Conservation (phyloP, 2,329 filamentous ascomycete species). For the Fusarium musae region DNA sequence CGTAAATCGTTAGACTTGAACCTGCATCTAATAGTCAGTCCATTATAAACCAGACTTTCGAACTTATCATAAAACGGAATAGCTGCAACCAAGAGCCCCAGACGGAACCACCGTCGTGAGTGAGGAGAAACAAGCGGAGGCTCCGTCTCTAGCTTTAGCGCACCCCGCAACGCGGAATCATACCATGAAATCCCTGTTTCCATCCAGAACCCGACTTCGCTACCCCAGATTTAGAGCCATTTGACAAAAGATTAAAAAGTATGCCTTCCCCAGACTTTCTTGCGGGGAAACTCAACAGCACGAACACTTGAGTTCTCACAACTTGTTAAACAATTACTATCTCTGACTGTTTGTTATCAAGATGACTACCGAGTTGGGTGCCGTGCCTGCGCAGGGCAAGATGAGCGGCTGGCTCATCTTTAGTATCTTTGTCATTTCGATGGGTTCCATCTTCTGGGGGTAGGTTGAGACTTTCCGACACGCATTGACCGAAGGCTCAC, state of each 20-base stretch:
- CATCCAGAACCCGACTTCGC: background rate
- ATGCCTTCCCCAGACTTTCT: conserved; percentile 17
- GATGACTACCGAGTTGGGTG: conserved; percentile 14
- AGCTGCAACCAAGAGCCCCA: background rate
- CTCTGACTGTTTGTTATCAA: background rate
- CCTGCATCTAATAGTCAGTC: conserved; percentile 3
- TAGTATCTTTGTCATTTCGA: conserved; percentile 15
- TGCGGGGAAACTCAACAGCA: background rate
- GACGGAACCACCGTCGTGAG: conserved; percentile 8
- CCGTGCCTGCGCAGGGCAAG: conserved; percentile 3
- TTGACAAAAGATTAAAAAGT: conserved; percentile 12
- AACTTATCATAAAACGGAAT: background rate
- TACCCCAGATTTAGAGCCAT: conserved; percentile 14
- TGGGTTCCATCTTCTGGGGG: conserved; percentile 26
- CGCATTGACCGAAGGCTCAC: background rate
- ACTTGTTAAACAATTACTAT: background rate
- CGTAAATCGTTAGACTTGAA: background rate
- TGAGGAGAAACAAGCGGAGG: conserved; percentile 3
- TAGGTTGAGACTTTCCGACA: rapidly evolving
- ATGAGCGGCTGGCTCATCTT: conserved; percentile 21
- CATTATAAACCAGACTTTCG: background rate
- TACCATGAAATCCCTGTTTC: background rate
- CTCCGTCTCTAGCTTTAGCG: background rate
- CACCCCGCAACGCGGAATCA: conserved; percentile 8
- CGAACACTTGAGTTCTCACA: background rate